phyloP scores from a whole-genome alignment of 148 eudicot species.

The Cornus controversa region DNA sequence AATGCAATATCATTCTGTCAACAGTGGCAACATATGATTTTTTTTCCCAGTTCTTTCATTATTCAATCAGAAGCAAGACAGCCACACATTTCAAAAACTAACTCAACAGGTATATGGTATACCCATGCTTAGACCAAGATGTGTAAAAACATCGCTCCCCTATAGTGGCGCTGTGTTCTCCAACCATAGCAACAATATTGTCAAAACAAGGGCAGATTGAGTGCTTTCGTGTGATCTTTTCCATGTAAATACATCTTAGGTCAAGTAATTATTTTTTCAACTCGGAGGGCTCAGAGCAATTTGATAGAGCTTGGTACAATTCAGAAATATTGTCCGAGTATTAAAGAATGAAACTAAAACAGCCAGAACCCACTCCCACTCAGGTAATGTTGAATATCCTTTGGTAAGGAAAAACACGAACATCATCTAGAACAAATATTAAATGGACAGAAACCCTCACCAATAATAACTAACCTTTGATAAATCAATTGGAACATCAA shows the following conservation, averaged over 20 bases:
- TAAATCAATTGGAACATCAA: conserved; percentile 94
- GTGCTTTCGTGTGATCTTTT: background rate
- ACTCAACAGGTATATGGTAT: background rate
- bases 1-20: background rate
- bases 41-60: background rate
- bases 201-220: background rate
- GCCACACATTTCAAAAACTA: background rate
- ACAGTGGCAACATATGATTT: background rate
- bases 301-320: background rate
- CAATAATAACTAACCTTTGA: conserved; percentile 63
- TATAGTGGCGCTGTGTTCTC: background rate
- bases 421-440: background rate
- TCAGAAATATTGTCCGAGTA: background rate
- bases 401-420: background rate
- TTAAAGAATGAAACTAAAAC: background rate
- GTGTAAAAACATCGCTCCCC: background rate
- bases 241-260: background rate
- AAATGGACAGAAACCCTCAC: background rate
- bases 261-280: too few relatives aligned
- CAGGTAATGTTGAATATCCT: background rate
- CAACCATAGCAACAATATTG: background rate
- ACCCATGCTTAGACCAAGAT: background rate
- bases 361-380: background rate
- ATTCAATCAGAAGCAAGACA: background rate
- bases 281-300: background rate